These are phyloP conservation scores for Fusarium compactum DNA, from an alignment of 2,329 filamentous ascomycete genomes.

Conservation along the genomic window DNA sequence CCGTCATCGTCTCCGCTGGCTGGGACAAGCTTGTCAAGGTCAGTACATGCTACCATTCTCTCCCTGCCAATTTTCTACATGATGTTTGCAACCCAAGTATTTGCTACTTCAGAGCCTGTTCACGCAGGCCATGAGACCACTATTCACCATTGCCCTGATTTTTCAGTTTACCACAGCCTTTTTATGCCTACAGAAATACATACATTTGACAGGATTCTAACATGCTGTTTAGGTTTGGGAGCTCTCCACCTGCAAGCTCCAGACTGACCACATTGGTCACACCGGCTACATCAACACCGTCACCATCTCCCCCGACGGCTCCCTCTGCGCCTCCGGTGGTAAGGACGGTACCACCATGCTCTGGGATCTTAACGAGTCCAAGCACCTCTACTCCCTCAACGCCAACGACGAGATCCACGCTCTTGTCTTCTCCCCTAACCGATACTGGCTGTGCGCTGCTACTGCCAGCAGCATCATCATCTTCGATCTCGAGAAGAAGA, in stretches of 20 bases:
- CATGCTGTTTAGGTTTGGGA: conserved; percentile 85
- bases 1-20: conserved; percentile 96
- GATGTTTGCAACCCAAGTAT: conserved; percentile 98
- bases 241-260: conserved; percentile 98
- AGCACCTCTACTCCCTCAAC: conserved; percentile 99
- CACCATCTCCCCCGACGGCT: conserved; percentile 99
- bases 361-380: conserved; percentile 99
- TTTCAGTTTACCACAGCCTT: conserved; percentile 37
- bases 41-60: conserved; percentile 57
- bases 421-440: conserved; percentile 99
- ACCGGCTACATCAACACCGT: conserved; percentile 99
- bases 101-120: conserved; percentile 99
- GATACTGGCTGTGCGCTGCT: conserved; percentile 99
- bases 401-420: conserved; percentile 99
- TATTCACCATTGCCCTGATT: conserved; percentile 90
- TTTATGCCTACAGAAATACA: background rate
- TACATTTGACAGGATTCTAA: conserved; percentile 23
- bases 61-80: conserved; percentile 62
- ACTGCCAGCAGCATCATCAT: conserved; percentile 99
- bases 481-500: conserved; percentile 99
- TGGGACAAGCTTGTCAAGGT: conserved; percentile 99
- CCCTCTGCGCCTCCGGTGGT: conserved; percentile 97
- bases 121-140: conserved; percentile 91
- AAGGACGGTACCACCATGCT: conserved; percentile 99
- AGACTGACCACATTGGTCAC: conserved; percentile 99